Evolutionary conservation across 2,329 filamentous ascomycete species (phyloP).

Genomic region (Geosmithia putterillii): DNA sequence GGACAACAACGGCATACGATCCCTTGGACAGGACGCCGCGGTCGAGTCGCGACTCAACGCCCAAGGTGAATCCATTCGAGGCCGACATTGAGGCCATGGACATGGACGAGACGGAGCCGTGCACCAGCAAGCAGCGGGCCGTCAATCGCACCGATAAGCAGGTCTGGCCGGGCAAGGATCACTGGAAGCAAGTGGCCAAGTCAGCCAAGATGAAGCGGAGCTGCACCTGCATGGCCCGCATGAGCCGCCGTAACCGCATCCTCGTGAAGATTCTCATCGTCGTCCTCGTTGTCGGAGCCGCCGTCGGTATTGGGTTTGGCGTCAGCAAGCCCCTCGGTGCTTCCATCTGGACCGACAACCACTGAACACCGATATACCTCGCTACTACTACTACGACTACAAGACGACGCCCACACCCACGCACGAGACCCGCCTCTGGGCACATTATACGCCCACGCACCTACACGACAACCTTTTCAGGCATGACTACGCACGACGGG

Average conservation of each 20-base stretch:
- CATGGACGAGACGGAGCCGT: constrained; percentile 14
- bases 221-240: constrained; percentile 39
- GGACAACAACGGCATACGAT: constrained; percentile 9
- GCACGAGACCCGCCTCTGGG: too few species aligned
- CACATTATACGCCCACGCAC: too few species aligned
- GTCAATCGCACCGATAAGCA: constrained; percentile 26
- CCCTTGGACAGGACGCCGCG: constrained; percentile 11
- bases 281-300: constrained; percentile 38
- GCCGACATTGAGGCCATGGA: constrained; percentile 42
- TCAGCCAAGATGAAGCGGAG: constrained; percentile 34
- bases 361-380: neutral
- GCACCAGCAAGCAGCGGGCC: constrained; percentile 14
- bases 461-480: too few species aligned
- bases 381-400: too few species aligned
- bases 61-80: constrained; percentile 41
- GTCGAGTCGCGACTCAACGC: constrained; percentile 28
- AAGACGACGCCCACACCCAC: neutral
- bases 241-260: constrained; percentile 42
- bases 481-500: too few species aligned
- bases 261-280: constrained; percentile 40
- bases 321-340: constrained; percentile 48
- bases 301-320: constrained; percentile 44
- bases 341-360: constrained; percentile 38
- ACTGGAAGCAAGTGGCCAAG: constrained; percentile 49
- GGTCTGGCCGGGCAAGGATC: constrained; percentile 47